Base-by-base conservation (phyloP, 78 protist genomes). In the Dictyostelium citrinum region DNA sequence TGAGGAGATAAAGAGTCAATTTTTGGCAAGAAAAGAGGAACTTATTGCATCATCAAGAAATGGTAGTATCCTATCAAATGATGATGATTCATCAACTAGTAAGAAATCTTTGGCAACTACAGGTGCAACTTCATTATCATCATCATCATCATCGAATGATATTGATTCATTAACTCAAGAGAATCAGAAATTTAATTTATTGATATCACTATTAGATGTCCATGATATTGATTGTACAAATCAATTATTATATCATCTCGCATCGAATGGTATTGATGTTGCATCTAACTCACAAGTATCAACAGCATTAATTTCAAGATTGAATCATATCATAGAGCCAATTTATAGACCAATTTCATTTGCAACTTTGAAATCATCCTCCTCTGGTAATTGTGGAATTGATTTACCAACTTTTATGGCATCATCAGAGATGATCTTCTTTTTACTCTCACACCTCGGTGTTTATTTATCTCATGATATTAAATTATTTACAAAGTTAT, bases 141-240 rank as follows among this genome's bases (percentile, higher is more conserved):
- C 41, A 29, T 1, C 74, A 24, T n/a, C 39, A 61, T 67, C 74
- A 67, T 14, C 31, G 17, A 9, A 8, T 14, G 17, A 33, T 33
- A 5, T 33, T 64, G 16, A 75, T 12, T 8, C 43, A 64, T n/a
- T 31, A 7, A 22, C 49, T 29, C 90, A 33, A 22, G 84, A 77
- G 61, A 86, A 86, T 45, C 92, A 86, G 46, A 86, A 86, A 58
- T 86, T 77, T 43, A 80, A 80, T 51, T 68, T 86, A 37, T 86
- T 86, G 33, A 43, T 77, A 12, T 17, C 92, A 64, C 27, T 86
- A 6, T 45, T 86, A 2, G 84, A 77, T 16, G 29, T 24, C 3
- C 24, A 77, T 64, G 84, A 86, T 35, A 8, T 29, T 22, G 79
- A 77, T 14, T 75, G 35, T 45, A 58, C 84, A 1, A 35, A 24